phyloP scores from a whole-genome alignment of 441 rosid species.

The Mallotus japonicus region DNA sequence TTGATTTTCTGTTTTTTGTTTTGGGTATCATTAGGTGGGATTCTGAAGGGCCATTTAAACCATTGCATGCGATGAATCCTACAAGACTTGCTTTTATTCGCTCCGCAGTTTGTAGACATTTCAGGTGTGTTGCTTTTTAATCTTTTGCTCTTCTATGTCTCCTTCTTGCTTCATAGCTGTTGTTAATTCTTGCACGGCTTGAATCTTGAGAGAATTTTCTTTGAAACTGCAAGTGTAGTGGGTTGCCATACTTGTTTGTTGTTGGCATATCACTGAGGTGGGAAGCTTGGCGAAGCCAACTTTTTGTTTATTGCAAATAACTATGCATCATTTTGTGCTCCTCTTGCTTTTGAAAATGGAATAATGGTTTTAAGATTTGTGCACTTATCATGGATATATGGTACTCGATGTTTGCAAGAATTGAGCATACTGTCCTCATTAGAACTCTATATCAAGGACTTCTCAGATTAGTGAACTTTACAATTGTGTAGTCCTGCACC shows the following conservation, averaged over 20 bases:
- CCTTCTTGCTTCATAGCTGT: background rate
- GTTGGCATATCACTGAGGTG: too few relatives aligned
- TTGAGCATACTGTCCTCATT: background rate
- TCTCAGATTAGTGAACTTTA: background rate
- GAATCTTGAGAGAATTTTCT: background rate
- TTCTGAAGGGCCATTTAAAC: slow-evolving; percentile 82
- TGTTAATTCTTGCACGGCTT: background rate
- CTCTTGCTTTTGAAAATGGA: background rate
- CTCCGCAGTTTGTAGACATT: slow-evolving; percentile 83
- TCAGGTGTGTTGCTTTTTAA: slow-evolving; percentile 39
- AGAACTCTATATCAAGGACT: background rate
- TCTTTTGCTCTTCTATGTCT: background rate
- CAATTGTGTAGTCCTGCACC: background rate
- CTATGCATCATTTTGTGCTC: background rate
- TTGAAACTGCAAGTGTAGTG: background rate
- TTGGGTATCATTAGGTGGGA: slow-evolving; percentile 65
- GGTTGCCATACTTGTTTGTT: background rate
- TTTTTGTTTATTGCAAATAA: background rate
- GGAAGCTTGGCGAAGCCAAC: too few relatives aligned
- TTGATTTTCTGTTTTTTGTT: too few relatives aligned
- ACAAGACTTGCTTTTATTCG: slow-evolving; percentile 85
- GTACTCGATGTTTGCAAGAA: background rate
- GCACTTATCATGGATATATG: too few relatives aligned
- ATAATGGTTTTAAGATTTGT: background rate
- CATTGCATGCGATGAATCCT: slow-evolving; percentile 82